Conservation (phyloP, 306 rosid species). For the Abrus pulchellus region DNA sequence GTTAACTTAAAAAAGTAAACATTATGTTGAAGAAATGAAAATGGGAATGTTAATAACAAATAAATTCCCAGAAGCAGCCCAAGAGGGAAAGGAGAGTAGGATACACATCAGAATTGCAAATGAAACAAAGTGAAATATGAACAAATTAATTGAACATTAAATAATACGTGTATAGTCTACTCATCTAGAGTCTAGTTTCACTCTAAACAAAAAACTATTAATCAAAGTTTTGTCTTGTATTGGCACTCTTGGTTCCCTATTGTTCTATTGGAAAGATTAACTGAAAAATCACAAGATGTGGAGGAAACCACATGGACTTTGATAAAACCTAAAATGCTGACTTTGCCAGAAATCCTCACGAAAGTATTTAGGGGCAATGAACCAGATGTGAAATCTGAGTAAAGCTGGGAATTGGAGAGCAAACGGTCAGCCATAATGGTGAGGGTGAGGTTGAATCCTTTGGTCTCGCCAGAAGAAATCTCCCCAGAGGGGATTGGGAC, state of each 20-base stretch:
- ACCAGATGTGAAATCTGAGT: constrained; percentile 67
- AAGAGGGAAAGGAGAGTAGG: neutral
- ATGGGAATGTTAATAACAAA: constrained; percentile 15
- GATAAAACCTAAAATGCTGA: constrained; percentile 62
- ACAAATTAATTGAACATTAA: constrained; percentile 18
- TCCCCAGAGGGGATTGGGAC: constrained; percentile 59
- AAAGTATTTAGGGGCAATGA: constrained; percentile 63
- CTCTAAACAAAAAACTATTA: constrained; percentile 6
- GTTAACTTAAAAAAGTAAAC: neutral
- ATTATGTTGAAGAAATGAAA: constrained; percentile 19
- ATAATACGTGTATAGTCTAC: neutral
- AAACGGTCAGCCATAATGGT: constrained; percentile 77
- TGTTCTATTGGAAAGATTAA: constrained; percentile 51
- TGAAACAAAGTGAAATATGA: constrained; percentile 25
- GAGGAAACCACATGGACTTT: constrained; percentile 64
- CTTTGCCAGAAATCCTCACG: constrained; percentile 65
- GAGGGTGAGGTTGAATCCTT: constrained; percentile 66
- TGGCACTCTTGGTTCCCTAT: constrained; percentile 62
- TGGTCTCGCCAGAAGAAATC: constrained; percentile 60
- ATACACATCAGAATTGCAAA: constrained; percentile 5
- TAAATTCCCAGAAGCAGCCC: constrained; percentile 19
- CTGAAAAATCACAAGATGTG: constrained; percentile 67
- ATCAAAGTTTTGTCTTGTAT: constrained; percentile 67
- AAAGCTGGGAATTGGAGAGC: constrained; percentile 59
- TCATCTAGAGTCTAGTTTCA: neutral